Conservation (phyloP, 108 stramenopile genomes). For the Nitzschia inconspicua region DNA sequence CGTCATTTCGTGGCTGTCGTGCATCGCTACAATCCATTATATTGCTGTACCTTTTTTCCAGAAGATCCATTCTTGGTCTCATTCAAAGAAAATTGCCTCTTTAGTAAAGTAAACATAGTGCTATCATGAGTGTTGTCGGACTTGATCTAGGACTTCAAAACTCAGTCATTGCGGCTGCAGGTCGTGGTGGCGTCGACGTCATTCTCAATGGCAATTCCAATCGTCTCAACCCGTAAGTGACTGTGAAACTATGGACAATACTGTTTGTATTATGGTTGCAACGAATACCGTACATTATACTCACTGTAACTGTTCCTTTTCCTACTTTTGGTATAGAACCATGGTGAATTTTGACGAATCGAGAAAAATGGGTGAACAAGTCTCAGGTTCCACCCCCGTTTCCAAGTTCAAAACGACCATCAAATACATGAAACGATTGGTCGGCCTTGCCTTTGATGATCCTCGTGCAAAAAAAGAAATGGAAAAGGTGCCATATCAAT, state of each 20-base stretch:
- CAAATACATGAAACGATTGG: conserved; percentile 84
- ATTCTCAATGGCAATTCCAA: conserved; percentile 97
- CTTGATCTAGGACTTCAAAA: conserved; percentile 92
- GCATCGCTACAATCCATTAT: too few relatives aligned
- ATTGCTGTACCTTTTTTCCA: too few relatives aligned
- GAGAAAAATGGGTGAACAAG: conserved; percentile 79
- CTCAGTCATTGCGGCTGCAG: conserved; percentile 92
- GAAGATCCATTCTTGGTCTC: too few relatives aligned
- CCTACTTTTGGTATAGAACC: conserved; percentile 29
- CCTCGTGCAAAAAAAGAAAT: conserved; percentile 90
- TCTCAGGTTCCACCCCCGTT: conserved; percentile 53
- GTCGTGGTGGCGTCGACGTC: conserved; percentile 95
- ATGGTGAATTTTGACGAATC: conserved; percentile 75
- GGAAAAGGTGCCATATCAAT: conserved; percentile 55
- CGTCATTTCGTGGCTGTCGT: too few relatives aligned
- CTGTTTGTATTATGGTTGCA: not conserved
- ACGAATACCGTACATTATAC: not conserved
- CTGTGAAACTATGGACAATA: not conserved
- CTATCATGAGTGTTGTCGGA: conserved; percentile 75
- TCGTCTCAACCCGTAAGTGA: conserved; percentile 95
- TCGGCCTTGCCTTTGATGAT: conserved; percentile 89
- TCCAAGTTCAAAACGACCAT: conserved; percentile 95
- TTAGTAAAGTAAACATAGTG: too few relatives aligned
- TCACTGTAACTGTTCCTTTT: conserved; percentile 4
- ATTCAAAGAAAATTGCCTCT: too few relatives aligned